Percentiles rank a stretch among this genome's conserved stretches.
phyloP scores from a whole-genome alignment of 257 asterid genomes.

The Solanum megistacrolobum region DNA sequence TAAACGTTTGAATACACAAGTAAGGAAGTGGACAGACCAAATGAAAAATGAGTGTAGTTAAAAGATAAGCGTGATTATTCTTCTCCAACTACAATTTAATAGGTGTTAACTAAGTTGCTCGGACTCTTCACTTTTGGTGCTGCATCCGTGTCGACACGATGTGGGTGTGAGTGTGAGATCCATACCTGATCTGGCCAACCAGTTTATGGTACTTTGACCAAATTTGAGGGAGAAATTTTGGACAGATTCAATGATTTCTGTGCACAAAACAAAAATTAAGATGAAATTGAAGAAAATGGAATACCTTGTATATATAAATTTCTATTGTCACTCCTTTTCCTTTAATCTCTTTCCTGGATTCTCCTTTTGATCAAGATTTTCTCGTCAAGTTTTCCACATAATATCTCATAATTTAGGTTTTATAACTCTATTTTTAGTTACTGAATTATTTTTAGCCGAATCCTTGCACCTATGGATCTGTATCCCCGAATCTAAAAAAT shows the following conservation, averaged over 20 bases:
- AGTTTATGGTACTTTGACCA: neutral
- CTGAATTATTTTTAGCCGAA: neutral
- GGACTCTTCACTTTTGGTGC: neutral
- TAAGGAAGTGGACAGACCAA: neutral
- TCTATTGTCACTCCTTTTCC: neutral
- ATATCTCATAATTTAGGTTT: neutral
- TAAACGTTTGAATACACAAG: neutral
- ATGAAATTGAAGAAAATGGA: neutral
- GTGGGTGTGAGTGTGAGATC: neutral
- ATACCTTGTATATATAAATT: neutral
- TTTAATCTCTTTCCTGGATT: neutral
- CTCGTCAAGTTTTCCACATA: neutral
- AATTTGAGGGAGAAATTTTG: neutral
- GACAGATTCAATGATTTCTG: neutral
- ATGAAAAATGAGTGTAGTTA: neutral
- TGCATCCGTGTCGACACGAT: neutral
- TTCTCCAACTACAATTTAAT: neutral
- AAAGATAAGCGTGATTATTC: neutral
- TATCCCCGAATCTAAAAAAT: neutral
- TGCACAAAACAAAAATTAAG: neutral
- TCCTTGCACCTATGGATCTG: neutral
- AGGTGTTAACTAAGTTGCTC: neutral
- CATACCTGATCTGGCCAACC: neutral
- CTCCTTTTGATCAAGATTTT: neutral
- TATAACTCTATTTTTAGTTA: neutral